Conservation (phyloP, 306 rosid genomes). For the Argentina anserina region DNA sequence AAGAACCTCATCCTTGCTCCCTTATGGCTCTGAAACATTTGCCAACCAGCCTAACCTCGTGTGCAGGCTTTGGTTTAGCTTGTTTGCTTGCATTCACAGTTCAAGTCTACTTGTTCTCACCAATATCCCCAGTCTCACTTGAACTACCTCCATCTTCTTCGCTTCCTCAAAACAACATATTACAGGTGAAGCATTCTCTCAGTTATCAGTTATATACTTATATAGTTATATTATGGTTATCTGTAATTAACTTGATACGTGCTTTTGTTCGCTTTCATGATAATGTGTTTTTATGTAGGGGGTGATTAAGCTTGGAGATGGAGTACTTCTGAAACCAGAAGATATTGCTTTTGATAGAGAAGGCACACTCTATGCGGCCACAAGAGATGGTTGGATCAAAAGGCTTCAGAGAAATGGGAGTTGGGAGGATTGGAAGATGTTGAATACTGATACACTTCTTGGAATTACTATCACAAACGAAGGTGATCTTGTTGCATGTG, state of each 20-base stretch:
- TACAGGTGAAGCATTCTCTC: slow-evolving; percentile 34
- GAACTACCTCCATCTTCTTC: slow-evolving; percentile 32
- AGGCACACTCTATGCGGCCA: slow-evolving; percentile 47
- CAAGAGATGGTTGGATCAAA: slow-evolving; percentile 67
- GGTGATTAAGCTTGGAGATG: slow-evolving; percentile 58
- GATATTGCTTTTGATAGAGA: slow-evolving; percentile 57
- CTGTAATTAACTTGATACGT: too few species aligned
- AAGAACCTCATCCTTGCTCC: background rate
- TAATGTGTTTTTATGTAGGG: slow-evolving; percentile 14
- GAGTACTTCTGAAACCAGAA: slow-evolving; percentile 50
- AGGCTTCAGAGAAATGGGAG: slow-evolving; percentile 36
- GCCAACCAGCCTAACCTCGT: slow-evolving; percentile 15
- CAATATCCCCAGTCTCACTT: slow-evolving; percentile 46
- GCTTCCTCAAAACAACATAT: slow-evolving; percentile 31
- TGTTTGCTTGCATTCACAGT: slow-evolving; percentile 35
- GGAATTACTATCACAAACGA: slow-evolving; percentile 46
- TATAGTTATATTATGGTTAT: too few species aligned
- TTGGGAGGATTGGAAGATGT: slow-evolving; percentile 63
- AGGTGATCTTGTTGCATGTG: slow-evolving; percentile 52
- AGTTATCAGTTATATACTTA: background rate
- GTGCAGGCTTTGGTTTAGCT: slow-evolving; percentile 34
- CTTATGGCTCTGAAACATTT: slow-evolving; percentile 12
- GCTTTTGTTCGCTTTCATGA: background rate
- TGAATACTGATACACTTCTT: slow-evolving; percentile 32
- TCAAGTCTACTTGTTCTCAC: slow-evolving; percentile 53